These are phyloP conservation scores for Apiotrichum laibachii DNA, from an alignment of 1,284 basidiomycete species.

Conservation along the genomic window DNA sequence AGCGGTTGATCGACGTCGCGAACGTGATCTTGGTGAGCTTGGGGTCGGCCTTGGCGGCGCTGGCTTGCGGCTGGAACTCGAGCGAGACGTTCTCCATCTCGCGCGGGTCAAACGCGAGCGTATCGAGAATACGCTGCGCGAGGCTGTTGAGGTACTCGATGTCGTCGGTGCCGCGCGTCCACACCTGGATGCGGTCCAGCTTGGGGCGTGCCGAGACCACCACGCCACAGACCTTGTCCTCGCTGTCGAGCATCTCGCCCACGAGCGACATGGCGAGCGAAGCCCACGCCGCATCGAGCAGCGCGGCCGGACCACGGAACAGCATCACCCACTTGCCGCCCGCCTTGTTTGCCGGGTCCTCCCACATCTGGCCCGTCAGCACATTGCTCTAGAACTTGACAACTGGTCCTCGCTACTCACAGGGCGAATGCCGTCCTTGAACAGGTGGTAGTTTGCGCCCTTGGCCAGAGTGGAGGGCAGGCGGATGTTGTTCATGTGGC, in stretches of 20 bases:
- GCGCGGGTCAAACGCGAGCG: constrained; percentile 54
- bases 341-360: constrained; percentile 83
- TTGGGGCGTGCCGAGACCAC: constrained; percentile 83
- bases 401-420: constrained; percentile 22
- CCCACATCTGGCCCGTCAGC: constrained; percentile 74
- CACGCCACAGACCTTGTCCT: constrained; percentile 82
- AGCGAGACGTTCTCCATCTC: constrained; percentile 77
- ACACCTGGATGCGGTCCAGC: constrained; percentile 83
- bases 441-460: constrained; percentile 89
- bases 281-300: constrained; percentile 81
- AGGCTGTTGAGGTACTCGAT: constrained; percentile 73
- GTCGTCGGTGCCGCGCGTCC: constrained; percentile 79
- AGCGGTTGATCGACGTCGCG: background rate
- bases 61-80: constrained; percentile 65
- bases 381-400: constrained; percentile 49
- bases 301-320: constrained; percentile 67
- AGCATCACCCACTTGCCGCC: constrained; percentile 94
- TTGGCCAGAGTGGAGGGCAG: constrained; percentile 80
- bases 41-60: background rate
- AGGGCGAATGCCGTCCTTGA: constrained; percentile 61
- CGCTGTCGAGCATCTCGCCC: constrained; percentile 79
- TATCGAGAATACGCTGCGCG: constrained; percentile 73
- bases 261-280: constrained; percentile 88
- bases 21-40: background rate
- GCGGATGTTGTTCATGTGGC: constrained; percentile 93